phyloP scores from a whole-genome alignment of 2,329 filamentous ascomycete genomes.

The Coniella lustricola region DNA sequence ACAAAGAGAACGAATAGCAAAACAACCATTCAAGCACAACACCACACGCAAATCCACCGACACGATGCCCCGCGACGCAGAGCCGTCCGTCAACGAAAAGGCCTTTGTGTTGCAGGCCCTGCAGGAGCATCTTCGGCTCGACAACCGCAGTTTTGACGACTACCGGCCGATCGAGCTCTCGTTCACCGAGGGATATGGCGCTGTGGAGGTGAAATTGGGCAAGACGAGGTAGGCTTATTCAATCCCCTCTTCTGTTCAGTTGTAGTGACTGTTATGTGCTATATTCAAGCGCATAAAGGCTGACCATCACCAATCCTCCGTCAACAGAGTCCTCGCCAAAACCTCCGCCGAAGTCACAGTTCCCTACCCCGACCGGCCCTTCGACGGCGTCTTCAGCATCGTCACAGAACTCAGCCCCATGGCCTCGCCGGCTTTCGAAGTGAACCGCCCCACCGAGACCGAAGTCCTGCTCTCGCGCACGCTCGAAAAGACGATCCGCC shows the following conservation, averaged over 20 bases:
- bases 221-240: slow-evolving; percentile 78
- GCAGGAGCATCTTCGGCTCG: slow-evolving; percentile 71
- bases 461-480: slow-evolving; percentile 82
- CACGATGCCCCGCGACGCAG: slow-evolving; percentile 82
- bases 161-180: slow-evolving; percentile 70
- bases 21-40: neutral
- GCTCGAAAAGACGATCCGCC: slow-evolving; percentile 88
- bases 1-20: slow-evolving; percentile 2
- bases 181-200: slow-evolving; percentile 87
- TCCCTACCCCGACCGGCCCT: slow-evolving; percentile 80
- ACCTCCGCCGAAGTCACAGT: slow-evolving; percentile 84
- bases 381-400: slow-evolving; percentile 93
- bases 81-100: slow-evolving; percentile 83
- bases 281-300: neutral
- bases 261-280: too few relatives aligned
- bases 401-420: slow-evolving; percentile 86
- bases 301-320: slow-evolving; percentile 7
- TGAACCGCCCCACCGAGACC: slow-evolving; percentile 72
- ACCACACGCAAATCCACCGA: too few relatives aligned
- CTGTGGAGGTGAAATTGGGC: slow-evolving; percentile 78
- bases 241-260: too few relatives aligned
- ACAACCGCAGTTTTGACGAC: slow-evolving; percentile 74
- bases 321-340: slow-evolving; percentile 67
- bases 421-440: slow-evolving; percentile 83
- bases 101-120: slow-evolving; percentile 80